A percentile compares a stretch with the other conserved stretches of the same genome.
phyloP scores from a whole-genome alignment of 805 yeast species.

The Wickerhamomyces bisporus region DNA sequence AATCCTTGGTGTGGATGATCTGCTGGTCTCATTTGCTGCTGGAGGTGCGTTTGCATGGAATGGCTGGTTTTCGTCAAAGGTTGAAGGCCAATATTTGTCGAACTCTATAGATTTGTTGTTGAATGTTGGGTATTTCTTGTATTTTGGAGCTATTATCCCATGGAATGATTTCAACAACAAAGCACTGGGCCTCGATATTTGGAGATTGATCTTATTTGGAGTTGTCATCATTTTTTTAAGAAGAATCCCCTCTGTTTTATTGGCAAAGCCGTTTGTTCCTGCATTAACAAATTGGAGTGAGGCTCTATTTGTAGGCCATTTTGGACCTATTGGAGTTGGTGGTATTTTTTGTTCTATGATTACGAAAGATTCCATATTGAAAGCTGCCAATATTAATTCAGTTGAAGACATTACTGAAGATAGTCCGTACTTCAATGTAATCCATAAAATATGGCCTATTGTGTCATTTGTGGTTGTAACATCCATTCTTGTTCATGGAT shows the following conservation, averaged over 20 bases:
- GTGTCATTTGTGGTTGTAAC: conserved; percentile 74
- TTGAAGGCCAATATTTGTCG: conserved; percentile 82
- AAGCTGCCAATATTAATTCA: conserved; percentile 53
- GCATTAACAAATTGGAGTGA: conserved; percentile 91
- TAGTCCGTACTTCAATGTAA: conserved; percentile 49
- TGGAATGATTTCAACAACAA: conserved; percentile 72
- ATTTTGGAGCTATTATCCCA: conserved; percentile 87
- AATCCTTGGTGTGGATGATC: conserved; percentile 82
- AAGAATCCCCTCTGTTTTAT: conserved; percentile 76
- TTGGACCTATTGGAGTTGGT: conserved; percentile 96
- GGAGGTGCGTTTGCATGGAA: conserved; percentile 95
- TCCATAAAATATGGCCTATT: conserved; percentile 75
- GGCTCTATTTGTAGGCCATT: conserved; percentile 90
- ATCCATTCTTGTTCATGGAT: conserved; percentile 80
- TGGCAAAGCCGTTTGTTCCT: conserved; percentile 73
- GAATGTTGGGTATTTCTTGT: conserved; percentile 82
- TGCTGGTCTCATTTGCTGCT: conserved; percentile 84
- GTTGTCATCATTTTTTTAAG: conserved; percentile 69
- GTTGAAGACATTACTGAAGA: conserved; percentile 38
- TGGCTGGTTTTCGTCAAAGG: conserved; percentile 77
- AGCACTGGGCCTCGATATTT: conserved; percentile 58
- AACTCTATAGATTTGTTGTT: conserved; percentile 79
- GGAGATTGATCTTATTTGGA: conserved; percentile 77
- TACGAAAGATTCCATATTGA: conserved; percentile 62
- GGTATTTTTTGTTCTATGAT: conserved; percentile 81